Percentiles rank a stretch among this genome's conserved stretches.
Conservation (phyloP, 2,329 filamentous ascomycete genomes). For the Penicillium psychrosexuale region DNA sequence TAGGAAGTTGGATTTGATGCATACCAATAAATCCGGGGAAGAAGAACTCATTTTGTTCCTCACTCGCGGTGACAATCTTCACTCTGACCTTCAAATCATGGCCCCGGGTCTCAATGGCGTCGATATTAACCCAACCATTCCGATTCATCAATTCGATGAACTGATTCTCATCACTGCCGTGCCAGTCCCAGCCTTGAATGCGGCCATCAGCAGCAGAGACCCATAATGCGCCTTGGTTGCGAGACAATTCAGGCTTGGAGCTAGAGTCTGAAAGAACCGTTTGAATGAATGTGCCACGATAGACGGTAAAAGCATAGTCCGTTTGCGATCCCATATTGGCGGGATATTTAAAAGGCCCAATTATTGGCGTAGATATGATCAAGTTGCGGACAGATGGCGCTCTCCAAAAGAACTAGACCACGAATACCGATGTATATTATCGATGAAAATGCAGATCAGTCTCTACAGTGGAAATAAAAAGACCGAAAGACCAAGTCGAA, state of each 20-base stretch:
- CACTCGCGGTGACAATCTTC: slow-evolving; percentile 38
- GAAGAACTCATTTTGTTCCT: slow-evolving; percentile 44
- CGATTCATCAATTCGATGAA: slow-evolving; percentile 28
- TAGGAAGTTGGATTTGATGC: slow-evolving; percentile 6
- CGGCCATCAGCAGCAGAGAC: slow-evolving; percentile 33
- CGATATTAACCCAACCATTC: slow-evolving; percentile 33
- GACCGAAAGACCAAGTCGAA: not conserved
- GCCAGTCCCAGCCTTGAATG: slow-evolving; percentile 37
- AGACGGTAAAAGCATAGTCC: slow-evolving; percentile 44
- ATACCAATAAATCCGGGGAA: slow-evolving; percentile 50
- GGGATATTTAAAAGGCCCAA: not conserved
- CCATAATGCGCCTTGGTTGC: slow-evolving; percentile 50
- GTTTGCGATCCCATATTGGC: slow-evolving; percentile 11
- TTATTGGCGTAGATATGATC: not conserved
- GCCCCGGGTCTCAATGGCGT: slow-evolving; percentile 6
- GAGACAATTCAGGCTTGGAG: slow-evolving; percentile 49
- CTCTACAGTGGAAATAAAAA: not conserved
- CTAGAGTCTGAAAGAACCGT: slow-evolving; percentile 31
- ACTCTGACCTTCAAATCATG: slow-evolving; percentile 22
- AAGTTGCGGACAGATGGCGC: not conserved
- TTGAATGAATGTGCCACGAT: slow-evolving; percentile 62
- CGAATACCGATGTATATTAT: not conserved
- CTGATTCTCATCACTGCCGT: slow-evolving; percentile 22
- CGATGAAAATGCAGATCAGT: not conserved
- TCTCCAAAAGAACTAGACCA: not conserved